A percentile compares a stretch with the other conserved stretches of the same genome.
Evolutionary conservation across 306 rosid genomes (phyloP).

Genomic region (Cajanus cajan): DNA sequence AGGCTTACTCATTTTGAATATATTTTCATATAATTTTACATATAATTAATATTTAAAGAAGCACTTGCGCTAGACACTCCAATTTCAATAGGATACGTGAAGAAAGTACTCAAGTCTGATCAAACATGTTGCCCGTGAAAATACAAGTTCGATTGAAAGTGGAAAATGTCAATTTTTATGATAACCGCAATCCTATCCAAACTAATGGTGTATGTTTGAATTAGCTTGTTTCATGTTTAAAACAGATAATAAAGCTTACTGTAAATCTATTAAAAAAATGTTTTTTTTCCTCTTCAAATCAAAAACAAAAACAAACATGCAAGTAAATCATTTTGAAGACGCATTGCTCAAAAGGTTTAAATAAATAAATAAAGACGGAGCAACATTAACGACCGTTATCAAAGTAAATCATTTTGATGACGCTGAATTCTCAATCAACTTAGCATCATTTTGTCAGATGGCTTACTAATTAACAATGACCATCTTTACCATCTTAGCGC

Average conservation of each 20-base stretch:
- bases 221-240: background rate
- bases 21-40: too few species aligned
- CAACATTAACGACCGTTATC: background rate
- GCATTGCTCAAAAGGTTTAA: background rate
- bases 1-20: too few species aligned
- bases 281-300: too few species aligned
- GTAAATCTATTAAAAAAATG: too few species aligned
- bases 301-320: too few species aligned
- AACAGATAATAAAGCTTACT: background rate
- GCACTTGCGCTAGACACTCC: background rate
- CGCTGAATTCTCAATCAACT: background rate
- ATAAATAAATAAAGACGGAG: background rate
- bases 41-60: too few species aligned
- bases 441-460: background rate
- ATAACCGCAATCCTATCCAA: background rate
- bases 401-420: background rate
- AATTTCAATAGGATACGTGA: background rate
- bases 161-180: background rate
- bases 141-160: background rate
- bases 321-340: background rate
- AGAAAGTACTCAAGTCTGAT: background rate
- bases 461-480: background rate
- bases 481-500: too few species aligned
- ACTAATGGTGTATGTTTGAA: too few species aligned
- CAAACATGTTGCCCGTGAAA: background rate